Percentiles rank a stretch among this genome's conserved stretches.
Conservation (phyloP, 768 basidiomycete species). For the Panaeolus cyanescens region DNA sequence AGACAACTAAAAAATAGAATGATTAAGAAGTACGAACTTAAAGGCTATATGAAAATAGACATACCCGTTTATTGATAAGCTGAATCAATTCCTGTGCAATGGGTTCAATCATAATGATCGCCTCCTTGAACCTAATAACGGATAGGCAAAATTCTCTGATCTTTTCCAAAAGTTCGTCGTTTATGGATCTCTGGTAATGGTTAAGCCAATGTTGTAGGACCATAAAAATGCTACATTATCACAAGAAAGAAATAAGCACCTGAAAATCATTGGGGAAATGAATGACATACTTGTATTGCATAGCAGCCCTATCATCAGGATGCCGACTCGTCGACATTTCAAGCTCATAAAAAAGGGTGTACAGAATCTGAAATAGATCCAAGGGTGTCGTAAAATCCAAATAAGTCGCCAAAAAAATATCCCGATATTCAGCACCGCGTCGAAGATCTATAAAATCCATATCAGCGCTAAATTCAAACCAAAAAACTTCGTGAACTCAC, state of each 20-base stretch:
- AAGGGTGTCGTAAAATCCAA: constrained; percentile 43
- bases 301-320: constrained; percentile 26
- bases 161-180: constrained; percentile 30
- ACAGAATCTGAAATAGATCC: constrained; percentile 37
- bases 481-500: constrained; percentile 20
- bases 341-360: constrained; percentile 39
- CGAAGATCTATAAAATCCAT: constrained; percentile 23
- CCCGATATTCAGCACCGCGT: constrained; percentile 37
- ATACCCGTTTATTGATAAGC: constrained; percentile 30
- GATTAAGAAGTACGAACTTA: neutral
- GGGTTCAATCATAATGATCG: constrained; percentile 29
- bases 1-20: neutral
- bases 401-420: constrained; percentile 43
- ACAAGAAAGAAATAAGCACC: neutral
- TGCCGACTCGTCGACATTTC: constrained; percentile 18
- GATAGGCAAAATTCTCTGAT: constrained; percentile 37
- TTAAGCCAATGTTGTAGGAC: constrained; percentile 39
- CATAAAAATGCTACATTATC: constrained; percentile 31
- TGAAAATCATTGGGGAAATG: neutral
- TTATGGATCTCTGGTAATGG: constrained; percentile 28
- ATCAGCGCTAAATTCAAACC: neutral
- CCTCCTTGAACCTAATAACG: constrained; percentile 28
- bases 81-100: constrained; percentile 31
- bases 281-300: constrained; percentile 38
- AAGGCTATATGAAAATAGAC: neutral